Conservation (phyloP, 441 rosid species). For the Croton laevigatus region DNA sequence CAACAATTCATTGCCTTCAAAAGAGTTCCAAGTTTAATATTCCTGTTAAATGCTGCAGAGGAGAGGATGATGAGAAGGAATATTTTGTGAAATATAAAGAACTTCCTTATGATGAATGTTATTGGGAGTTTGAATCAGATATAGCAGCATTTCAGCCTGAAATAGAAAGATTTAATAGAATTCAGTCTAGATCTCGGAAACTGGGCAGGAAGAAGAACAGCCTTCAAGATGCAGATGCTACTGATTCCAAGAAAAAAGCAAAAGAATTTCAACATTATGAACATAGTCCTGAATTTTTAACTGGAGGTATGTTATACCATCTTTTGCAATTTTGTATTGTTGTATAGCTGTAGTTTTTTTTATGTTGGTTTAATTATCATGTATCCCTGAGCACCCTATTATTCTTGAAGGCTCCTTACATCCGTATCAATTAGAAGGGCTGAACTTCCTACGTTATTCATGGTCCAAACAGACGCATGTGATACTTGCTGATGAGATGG, state of each 20-base stretch:
- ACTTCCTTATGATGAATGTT: constrained; percentile 92
- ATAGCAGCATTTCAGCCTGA: constrained; percentile 87
- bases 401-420: constrained; percentile 79
- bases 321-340: constrained; percentile 7
- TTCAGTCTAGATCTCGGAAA: constrained; percentile 64
- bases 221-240: constrained; percentile 39
- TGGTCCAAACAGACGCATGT: constrained; percentile 99
- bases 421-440: constrained; percentile 98
- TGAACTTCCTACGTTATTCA: constrained; percentile 91
- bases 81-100: constrained; percentile 97
- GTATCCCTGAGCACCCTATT: constrained; percentile 22
- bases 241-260: constrained; percentile 56
- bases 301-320: constrained; percentile 63
- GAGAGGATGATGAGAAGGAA: constrained; percentile 74
- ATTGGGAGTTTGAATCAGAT: constrained; percentile 96
- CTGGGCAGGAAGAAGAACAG: constrained; percentile 48
- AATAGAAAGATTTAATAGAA: constrained; percentile 69
- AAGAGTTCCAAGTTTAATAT: constrained; percentile 11
- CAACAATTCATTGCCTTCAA: constrained; percentile 17
- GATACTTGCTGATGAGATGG: constrained; percentile 99
- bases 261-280: constrained; percentile 89
- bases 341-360: constrained; percentile 16
- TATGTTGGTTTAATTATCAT: constrained; percentile 22
- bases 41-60: constrained; percentile 55
- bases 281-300: constrained; percentile 81